These are phyloP conservation scores for Asterella californica DNA, from an alignment of 225 moss, liverwort and hornwort species.

Conservation along the genomic window DNA sequence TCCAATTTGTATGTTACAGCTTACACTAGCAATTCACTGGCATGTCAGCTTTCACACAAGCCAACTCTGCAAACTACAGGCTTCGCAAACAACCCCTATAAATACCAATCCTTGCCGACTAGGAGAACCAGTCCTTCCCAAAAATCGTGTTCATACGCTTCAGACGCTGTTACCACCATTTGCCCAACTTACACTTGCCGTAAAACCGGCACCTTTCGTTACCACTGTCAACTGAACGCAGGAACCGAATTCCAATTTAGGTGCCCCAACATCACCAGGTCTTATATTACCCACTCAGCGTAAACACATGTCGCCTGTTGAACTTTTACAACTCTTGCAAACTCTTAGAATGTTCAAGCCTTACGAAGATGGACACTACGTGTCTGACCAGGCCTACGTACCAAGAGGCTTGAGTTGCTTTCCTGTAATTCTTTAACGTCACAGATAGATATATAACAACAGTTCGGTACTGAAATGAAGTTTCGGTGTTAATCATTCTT, in stretches of 20 bases:
- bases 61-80: slow-evolving; percentile 4
- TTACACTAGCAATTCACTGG: background rate
- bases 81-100: background rate
- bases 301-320: background rate
- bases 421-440: background rate
- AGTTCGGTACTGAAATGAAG: slow-evolving; percentile 5
- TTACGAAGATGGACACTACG: background rate
- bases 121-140: background rate
- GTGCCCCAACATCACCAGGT: background rate
- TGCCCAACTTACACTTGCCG: background rate
- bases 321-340: background rate
- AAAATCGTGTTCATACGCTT: background rate
- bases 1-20: slow-evolving; percentile 23
- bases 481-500: background rate
- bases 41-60: background rate
- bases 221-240: slow-evolving; percentile 3
- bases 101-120: background rate
- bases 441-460: slow-evolving; percentile 5
- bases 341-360: too few species aligned
- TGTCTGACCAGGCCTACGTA: background rate
- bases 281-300: background rate
- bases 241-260: background rate
- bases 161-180: background rate
- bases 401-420: background rate
- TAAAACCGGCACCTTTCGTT: background rate